These are phyloP conservation scores for Candida alai DNA, from an alignment of 805 yeast species.

Conservation along the genomic window DNA sequence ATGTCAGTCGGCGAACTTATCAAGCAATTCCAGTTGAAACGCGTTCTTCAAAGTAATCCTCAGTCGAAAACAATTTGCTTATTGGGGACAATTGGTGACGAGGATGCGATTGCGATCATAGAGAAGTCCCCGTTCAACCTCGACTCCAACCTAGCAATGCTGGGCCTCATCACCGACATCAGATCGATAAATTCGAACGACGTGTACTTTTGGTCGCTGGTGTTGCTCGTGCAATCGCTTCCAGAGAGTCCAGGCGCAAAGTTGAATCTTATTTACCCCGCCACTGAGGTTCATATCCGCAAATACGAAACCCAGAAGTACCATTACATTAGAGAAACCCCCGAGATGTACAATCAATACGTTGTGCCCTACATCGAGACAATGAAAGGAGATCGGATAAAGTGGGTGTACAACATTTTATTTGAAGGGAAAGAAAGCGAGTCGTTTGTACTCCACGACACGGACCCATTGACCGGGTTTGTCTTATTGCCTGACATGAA, in stretches of 20 bases:
- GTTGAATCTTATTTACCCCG: constrained; percentile 80
- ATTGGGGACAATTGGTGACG: constrained; percentile 59
- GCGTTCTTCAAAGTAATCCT: constrained; percentile 56
- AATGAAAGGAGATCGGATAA: constrained; percentile 71
- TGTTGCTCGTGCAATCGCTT: constrained; percentile 46
- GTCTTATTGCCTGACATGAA: constrained; percentile 91
- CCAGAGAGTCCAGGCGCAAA: constrained; percentile 57
- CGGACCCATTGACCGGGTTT: constrained; percentile 54
- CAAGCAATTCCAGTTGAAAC: constrained; percentile 40
- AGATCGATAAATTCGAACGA: constrained; percentile 64
- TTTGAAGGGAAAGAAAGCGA: constrained; percentile 82
- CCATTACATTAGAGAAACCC: constrained; percentile 75
- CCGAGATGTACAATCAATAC: constrained; percentile 56
- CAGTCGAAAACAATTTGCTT: constrained; percentile 62
- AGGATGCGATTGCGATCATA: constrained; percentile 64
- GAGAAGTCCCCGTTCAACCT: constrained; percentile 67
- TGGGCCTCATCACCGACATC: constrained; percentile 17
- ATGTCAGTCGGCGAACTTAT: constrained; percentile 23
- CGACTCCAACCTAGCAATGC: constrained; percentile 14
- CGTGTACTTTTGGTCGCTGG: constrained; percentile 78
- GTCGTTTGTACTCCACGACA: constrained; percentile 64
- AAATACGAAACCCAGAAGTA: constrained; percentile 63
- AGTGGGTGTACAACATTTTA: constrained; percentile 88
- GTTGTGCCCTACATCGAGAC: constrained; percentile 76
- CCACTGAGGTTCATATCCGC: constrained; percentile 76